Evolutionary conservation across 2,329 filamentous ascomycete species (phyloP), one percentile per base, ranked within the genome.

Genomic region (Trichoderma gracile): DNA sequence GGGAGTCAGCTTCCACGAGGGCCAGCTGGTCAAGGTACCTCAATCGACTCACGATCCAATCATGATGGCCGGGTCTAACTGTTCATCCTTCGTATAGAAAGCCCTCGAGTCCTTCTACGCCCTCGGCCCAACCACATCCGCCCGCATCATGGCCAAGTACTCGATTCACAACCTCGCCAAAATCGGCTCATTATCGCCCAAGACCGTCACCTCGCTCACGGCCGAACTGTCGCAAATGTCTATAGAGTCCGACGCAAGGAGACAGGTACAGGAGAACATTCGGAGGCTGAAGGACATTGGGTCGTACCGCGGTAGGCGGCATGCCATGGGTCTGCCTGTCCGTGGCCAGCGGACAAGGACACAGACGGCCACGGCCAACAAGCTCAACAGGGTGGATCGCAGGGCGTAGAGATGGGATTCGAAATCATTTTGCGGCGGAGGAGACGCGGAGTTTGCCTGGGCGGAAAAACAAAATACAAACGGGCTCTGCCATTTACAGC

Each of bases 311-410:
- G 95, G 95, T 69, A 88, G 91, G 76, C 83, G 95, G 69, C 95
- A 99, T 81, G 94, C 94, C 64, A 93, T 98, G 89, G 87, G 89
- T 66, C 79, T 98, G 79, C 95, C 95, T 4, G 94, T 95, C 61
- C 86, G 95, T 70, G 95, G 95, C 70, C 95, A 99, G 80, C 86
- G 84, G 71, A 98, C 95, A 66, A 89, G 91, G 75, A 91, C 82
- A 74, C 94, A 90, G 77, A 88, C 83, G 68, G 74, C 79, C 68
- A 88, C 81, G 27, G 81, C 86, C 53, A 84, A 80, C 75, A 88
- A 83, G 74, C 77, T 90, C 74, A 90, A 90, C 76, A 79, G 74
- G 68, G 72, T 88, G 47, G 80, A 87, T 67, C 72, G 74, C 49
- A 69, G 69, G 46, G 70, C 73, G 42, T 76, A 67, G 67, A 14